Evolutionary conservation across 2,329 filamentous ascomycete species (phyloP).

Genomic region (Talaromyces sp.): DNA sequence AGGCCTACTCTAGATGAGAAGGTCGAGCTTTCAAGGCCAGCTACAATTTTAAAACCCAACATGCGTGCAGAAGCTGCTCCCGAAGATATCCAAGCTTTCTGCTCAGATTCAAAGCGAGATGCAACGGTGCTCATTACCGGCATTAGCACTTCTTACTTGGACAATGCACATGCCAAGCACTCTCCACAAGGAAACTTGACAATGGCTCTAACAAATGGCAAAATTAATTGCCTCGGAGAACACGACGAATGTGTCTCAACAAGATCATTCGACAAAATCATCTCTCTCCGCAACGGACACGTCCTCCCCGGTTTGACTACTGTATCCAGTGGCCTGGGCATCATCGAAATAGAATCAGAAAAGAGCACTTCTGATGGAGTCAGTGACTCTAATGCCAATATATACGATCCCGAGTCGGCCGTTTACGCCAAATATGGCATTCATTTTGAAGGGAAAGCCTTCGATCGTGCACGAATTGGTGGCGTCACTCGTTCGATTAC

Average conservation of each 20-base stretch:
- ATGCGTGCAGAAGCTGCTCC: conserved; percentile 28
- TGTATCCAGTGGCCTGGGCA: conserved; percentile 60
- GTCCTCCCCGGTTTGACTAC: conserved; percentile 61
- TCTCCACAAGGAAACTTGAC: conserved; percentile 34
- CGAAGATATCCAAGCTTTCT: conserved; percentile 25
- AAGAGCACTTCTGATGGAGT: conserved; percentile 47
- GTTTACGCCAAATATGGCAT: conserved; percentile 49
- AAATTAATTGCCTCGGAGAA: conserved; percentile 56
- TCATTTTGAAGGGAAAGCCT: conserved; percentile 54
- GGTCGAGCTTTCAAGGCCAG: not conserved
- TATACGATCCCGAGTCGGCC: conserved; percentile 30
- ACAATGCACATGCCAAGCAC: conserved; percentile 15
- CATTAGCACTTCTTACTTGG: conserved; percentile 35
- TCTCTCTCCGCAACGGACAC: conserved; percentile 59
- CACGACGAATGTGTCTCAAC: conserved; percentile 51
- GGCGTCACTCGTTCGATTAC: conserved; percentile 61
- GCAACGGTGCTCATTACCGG: conserved; percentile 31
- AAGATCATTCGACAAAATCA: conserved; percentile 34
- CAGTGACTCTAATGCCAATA: conserved; percentile 57
- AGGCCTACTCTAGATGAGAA: conserved; percentile 41
- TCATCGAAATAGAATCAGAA: conserved; percentile 64
- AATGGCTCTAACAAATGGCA: conserved; percentile 55
- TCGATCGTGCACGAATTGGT: conserved; percentile 53
- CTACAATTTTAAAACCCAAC: conserved; percentile 19
- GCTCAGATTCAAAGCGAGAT: conserved; percentile 24